Evolutionary conservation across 106 monocot species (phyloP).

Genomic region (Allium cepa): DNA sequence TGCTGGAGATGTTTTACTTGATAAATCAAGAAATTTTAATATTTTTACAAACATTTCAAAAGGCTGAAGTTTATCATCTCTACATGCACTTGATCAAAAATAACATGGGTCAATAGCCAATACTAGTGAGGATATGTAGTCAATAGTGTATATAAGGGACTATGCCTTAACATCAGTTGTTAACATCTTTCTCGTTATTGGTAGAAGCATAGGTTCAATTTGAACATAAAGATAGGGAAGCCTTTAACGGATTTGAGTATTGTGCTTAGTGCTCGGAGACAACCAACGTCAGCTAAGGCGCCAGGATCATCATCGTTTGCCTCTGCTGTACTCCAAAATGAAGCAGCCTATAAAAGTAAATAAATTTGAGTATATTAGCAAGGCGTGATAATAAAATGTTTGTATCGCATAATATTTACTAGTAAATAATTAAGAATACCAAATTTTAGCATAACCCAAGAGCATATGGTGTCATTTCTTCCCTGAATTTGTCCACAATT

Average conservation of each 20-base stretch:
- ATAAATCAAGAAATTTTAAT: too few species aligned
- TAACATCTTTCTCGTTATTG: constrained; percentile 90
- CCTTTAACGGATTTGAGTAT: constrained; percentile 91
- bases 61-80: too few species aligned
- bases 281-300: constrained; percentile 93
- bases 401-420: neutral
- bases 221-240: constrained; percentile 89
- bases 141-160: too few species aligned
- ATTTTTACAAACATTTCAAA: too few species aligned
- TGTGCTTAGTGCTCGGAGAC: constrained; percentile 96
- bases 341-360: too few species aligned
- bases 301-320: constrained; percentile 82
- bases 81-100: constrained; percentile 2
- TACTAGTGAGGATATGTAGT: too few species aligned
- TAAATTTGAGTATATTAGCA: constrained; percentile 4
- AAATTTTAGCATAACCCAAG: constrained; percentile 92
- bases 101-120: too few species aligned
- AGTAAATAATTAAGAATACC: constrained; percentile 23
- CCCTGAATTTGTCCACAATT: constrained; percentile 98
- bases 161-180: constrained; percentile 93
- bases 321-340: constrained; percentile 90
- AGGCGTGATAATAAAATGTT: neutral
- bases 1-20: too few species aligned
- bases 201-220: constrained; percentile 82
- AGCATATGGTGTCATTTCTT: constrained; percentile 99